phyloP scores from a whole-genome alignment of 208 protist species.

The Wallacemonas sp. region DNA sequence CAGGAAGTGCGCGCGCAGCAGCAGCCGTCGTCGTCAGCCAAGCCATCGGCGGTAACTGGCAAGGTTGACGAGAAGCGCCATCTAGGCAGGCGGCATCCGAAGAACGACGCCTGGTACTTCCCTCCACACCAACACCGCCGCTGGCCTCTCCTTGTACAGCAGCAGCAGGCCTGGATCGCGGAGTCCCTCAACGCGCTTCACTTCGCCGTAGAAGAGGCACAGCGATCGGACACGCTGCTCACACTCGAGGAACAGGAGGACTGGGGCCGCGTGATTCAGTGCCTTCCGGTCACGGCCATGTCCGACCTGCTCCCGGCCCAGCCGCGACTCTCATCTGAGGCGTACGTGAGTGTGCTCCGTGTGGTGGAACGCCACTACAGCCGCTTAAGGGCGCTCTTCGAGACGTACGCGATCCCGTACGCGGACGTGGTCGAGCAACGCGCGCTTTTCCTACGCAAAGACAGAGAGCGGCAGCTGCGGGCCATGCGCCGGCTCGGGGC shows the following conservation, averaged over 20 bases:
- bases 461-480: background rate
- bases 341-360: conserved; percentile 51
- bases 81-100: conserved; percentile 23
- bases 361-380: conserved; percentile 52
- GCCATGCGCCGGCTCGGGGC: background rate
- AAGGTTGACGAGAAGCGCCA: conserved; percentile 19
- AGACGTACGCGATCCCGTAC: conserved; percentile 38
- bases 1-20: too few species aligned
- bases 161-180: conserved; percentile 72
- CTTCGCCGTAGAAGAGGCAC: conserved; percentile 40
- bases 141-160: conserved; percentile 49
- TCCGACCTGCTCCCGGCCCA: conserved; percentile 54
- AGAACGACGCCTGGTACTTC: conserved; percentile 58
- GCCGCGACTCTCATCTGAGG: conserved; percentile 26
- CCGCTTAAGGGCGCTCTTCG: conserved; percentile 50
- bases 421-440: conserved; percentile 9
- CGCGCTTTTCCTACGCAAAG: conserved; percentile 16
- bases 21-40: too few species aligned
- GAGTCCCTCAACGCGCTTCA: conserved; percentile 75
- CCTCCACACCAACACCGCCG: conserved; percentile 51
- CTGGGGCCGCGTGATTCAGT: conserved; percentile 35
- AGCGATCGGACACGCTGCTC: conserved; percentile 19
- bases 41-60: background rate
- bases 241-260: conserved; percentile 56
- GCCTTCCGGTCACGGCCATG: conserved; percentile 46